phyloP scores from a whole-genome alignment of 768 basidiomycete species.

The Boletales sp. region DNA sequence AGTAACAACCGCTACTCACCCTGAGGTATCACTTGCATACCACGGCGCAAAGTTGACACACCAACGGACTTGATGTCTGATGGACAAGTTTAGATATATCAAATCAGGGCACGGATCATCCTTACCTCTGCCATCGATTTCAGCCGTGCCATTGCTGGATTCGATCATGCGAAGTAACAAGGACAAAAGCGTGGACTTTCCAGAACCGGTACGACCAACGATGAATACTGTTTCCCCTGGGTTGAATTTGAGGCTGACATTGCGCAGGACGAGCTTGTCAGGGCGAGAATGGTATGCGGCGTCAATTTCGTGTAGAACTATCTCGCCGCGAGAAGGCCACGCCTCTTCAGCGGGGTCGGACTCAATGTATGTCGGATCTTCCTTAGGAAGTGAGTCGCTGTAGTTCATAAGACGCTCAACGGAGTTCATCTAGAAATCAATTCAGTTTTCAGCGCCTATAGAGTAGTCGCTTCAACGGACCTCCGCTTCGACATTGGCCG shows the following conservation, averaged over 20 bases:
- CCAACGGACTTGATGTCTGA: conserved; percentile 84
- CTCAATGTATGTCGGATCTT: conserved; percentile 17
- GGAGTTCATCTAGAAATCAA: conserved; percentile 21
- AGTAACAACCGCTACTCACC: conserved; percentile 8
- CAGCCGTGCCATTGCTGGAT: conserved; percentile 62
- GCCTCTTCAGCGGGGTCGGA: conserved; percentile 18
- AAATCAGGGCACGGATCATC: neutral
- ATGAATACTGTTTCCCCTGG: conserved; percentile 72
- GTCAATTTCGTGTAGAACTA: conserved; percentile 55
- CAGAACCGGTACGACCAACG: conserved; percentile 74
- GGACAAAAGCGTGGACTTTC: conserved; percentile 67
- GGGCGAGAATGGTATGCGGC: conserved; percentile 75
- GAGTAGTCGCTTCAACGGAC: conserved; percentile 1
- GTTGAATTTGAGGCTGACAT: conserved; percentile 64
- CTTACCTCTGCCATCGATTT: conserved; percentile 66
- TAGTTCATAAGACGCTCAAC: conserved; percentile 29
- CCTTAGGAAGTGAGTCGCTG: conserved; percentile 20
- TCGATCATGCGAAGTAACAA: conserved; percentile 78
- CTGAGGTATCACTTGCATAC: conserved; percentile 29
- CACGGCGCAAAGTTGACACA: conserved; percentile 25
- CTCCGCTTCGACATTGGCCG: conserved; percentile 27
- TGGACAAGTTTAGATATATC: conserved; percentile 22
- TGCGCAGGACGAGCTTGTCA: conserved; percentile 51
- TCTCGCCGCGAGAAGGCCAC: conserved; percentile 51
- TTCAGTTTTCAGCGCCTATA: neutral